Evolutionary conservation across 208 protist genomes (phyloP), one percentile per base, ranked within the genome.

Genomic region (Trypanosoma lewisi): DNA sequence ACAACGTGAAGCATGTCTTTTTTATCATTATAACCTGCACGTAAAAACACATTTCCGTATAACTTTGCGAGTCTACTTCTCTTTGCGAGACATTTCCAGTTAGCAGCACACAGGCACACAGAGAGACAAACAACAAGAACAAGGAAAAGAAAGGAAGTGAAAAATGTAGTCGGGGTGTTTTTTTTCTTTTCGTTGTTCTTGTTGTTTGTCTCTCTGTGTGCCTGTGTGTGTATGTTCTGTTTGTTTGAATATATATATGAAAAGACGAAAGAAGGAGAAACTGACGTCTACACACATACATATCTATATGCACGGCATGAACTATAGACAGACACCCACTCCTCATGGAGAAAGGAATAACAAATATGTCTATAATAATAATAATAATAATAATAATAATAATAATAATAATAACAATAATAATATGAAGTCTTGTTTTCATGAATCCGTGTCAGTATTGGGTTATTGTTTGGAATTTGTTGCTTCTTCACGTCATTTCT

Each of bases 91-190:
- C n/a, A n/a, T n/a, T n/a, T n/a, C n/a, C n/a, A n/a, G n/a, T n/a
- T n/a, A n/a, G n/a, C n/a, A n/a, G n/a, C n/a, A n/a, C n/a, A n/a
- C n/a, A n/a, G n/a, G n/a, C n/a, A n/a, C n/a, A 14, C 25, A 37
- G 50, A 36, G 27, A 55, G 30, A 33, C 25, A 55, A n/a, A 36
- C 6, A 36, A 55, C 47, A 48, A 19, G 31, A 49, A 48, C 47
- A 61, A 44, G 33, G 55, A 42, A 67, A 67, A 67, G 48, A 66
- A 57, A 72, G 67, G 67, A 34, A 52, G n/a, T 34, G 50, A n/a
- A 36, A 55, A 55, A n/a, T 30, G 9, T 33, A 9, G 25, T 55
- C 33, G n/a, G 9, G 4, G 4, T 37, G 5, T 23, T 55, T 55
- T 36, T 36, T 55, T 33, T 55, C 33, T 55, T 55, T 55, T 55